Percentiles rank a stretch among this genome's conserved stretches.
phyloP scores from a whole-genome alignment of 345 rosid species.

The Microcos paniculata region DNA sequence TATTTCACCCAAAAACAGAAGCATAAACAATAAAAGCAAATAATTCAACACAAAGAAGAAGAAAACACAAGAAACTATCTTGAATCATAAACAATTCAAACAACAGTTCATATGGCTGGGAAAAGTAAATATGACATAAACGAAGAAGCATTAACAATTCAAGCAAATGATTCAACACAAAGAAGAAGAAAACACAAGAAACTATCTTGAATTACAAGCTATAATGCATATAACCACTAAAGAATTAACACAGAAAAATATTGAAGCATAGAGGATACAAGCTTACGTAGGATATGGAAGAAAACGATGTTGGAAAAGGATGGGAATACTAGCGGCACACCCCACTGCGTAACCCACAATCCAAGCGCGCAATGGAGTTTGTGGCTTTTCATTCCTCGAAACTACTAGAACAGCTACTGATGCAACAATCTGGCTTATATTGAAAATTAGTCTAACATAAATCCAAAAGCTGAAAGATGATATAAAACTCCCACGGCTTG shows the following conservation, averaged over 20 bases:
- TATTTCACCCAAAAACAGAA: too few relatives aligned
- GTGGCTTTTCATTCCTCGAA: slow-evolving; percentile 23
- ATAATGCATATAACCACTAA: background rate
- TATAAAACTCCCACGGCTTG: background rate
- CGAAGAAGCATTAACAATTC: background rate
- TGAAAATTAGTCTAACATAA: slow-evolving; percentile 14
- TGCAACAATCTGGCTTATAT: slow-evolving; percentile 18
- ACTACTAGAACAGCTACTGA: slow-evolving; percentile 16
- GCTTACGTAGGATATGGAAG: slow-evolving; percentile 18
- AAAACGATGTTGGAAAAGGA: slow-evolving; percentile 22
- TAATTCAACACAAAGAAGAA: background rate
- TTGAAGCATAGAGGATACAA: background rate
- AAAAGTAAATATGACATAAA: background rate
- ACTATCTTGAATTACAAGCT: background rate
- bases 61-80: background rate
- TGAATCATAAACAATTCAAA: background rate
- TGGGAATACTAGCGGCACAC: slow-evolving; percentile 23
- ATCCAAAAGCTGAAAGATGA: slow-evolving; percentile 12
- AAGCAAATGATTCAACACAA: slow-evolving; percentile 1
- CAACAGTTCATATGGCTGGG: background rate
- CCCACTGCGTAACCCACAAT: slow-evolving; percentile 19
- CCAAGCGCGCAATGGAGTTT: slow-evolving; percentile 23
- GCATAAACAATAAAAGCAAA: background rate
- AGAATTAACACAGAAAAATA: background rate
- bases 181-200: slow-evolving; percentile 5